These are phyloP conservation scores for Candida succiphila DNA, from an alignment of 805 yeast species.

Conservation along the genomic window DNA sequence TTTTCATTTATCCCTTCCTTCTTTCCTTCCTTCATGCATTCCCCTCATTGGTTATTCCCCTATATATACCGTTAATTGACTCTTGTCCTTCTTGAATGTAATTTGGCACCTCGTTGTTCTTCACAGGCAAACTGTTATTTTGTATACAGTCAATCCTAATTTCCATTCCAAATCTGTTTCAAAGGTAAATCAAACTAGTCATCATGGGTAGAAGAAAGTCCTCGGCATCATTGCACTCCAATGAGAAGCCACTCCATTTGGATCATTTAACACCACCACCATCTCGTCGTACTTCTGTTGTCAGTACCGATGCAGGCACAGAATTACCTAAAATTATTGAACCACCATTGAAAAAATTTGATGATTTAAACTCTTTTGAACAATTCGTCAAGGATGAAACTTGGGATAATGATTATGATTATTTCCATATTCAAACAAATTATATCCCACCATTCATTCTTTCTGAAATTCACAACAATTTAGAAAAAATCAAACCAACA, in stretches of 20 bases:
- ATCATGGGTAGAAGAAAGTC: conserved; percentile 10
- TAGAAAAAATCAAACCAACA: conserved; percentile 60
- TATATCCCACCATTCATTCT: conserved; percentile 43
- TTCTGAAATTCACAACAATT: conserved; percentile 52
- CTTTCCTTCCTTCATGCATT: too few relatives aligned
- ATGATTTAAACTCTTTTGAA: conserved; percentile 51
- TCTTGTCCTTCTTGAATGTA: too few relatives aligned
- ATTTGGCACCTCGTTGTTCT: too few relatives aligned
- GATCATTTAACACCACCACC: conserved; percentile 15
- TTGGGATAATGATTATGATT: conserved; percentile 16
- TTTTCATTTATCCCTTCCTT: too few relatives aligned
- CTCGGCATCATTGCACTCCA: conserved; percentile 12
- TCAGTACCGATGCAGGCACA: conserved; percentile 4
- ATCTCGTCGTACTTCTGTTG: conserved; percentile 8
- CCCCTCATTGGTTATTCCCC: too few relatives aligned
- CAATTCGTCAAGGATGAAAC: conserved; percentile 50
- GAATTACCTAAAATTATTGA: conserved; percentile 6
- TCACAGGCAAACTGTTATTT: too few relatives aligned
- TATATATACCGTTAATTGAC: too few relatives aligned
- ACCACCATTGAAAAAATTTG: conserved; percentile 30
- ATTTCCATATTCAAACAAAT: conserved; percentile 10
- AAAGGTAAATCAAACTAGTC: not conserved
- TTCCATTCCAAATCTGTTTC: too few relatives aligned
- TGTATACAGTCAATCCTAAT: too few relatives aligned
- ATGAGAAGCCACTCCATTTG: conserved; percentile 22